Evolutionary conservation across 2,329 filamentous ascomycete species (phyloP).

Genomic region (Diaporthe capsici): DNA sequence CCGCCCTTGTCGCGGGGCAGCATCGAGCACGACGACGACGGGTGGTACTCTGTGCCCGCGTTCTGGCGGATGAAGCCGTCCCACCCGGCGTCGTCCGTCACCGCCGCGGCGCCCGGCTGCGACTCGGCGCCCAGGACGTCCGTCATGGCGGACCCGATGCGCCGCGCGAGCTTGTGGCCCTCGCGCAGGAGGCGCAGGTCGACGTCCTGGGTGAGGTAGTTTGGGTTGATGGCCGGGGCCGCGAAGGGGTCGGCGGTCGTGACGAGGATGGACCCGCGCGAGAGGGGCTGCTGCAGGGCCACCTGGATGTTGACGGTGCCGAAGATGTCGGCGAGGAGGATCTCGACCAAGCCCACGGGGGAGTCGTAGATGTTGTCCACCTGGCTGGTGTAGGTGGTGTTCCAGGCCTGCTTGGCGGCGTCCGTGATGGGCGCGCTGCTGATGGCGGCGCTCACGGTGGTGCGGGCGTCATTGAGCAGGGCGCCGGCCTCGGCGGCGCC

Average conservation of each 20-base stretch:
- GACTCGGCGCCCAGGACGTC: conserved; percentile 54
- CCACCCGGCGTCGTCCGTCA: conserved; percentile 46
- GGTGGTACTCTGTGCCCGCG: conserved; percentile 54
- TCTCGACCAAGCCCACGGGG: conserved; percentile 44
- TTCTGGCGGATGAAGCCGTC: conserved; percentile 44
- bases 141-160: conserved; percentile 50
- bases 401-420: conserved; percentile 45
- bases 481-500: background rate
- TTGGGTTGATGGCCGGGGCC: conserved; percentile 59
- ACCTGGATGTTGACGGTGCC: conserved; percentile 41
- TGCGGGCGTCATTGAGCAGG: background rate
- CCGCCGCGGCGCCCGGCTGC: conserved; percentile 48
- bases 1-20: conserved; percentile 58
- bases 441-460: conserved; percentile 17
- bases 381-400: conserved; percentile 47
- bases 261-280: conserved; percentile 65
- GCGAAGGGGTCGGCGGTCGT: conserved; percentile 58
- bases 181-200: conserved; percentile 63
- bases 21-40: conserved; percentile 61
- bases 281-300: conserved; percentile 57
- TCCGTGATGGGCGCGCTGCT: conserved; percentile 34
- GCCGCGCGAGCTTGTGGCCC: conserved; percentile 52
- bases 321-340: conserved; percentile 46
- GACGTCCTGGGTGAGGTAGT: conserved; percentile 60
- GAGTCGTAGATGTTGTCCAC: conserved; percentile 45